These are phyloP conservation scores for Populus hybrid DNA, from an alignment of 441 rosid species.

Conservation along the genomic window DNA sequence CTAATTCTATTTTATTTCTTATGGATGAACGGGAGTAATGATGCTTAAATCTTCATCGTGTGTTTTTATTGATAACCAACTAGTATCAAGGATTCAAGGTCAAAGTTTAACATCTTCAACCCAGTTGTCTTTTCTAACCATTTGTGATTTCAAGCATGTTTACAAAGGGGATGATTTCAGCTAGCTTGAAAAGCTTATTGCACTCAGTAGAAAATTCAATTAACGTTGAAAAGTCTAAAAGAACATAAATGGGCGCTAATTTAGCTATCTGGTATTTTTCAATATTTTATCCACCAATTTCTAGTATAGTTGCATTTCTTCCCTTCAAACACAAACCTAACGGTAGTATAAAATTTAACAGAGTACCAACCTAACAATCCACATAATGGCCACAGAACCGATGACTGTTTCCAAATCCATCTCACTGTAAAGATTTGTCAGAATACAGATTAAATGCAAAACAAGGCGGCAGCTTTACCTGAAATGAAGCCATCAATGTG, in stretches of 20 bases:
- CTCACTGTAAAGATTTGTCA: neutral
- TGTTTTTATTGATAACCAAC: neutral
- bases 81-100: neutral
- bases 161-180: neutral
- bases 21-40: neutral
- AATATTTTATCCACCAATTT: neutral
- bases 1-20: neutral
- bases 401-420: neutral
- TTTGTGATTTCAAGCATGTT: neutral
- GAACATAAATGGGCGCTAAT: neutral
- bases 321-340: neutral
- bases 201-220: neutral
- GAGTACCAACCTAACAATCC: neutral
- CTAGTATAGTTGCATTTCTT: neutral
- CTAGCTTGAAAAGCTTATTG: neutral
- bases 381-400: neutral
- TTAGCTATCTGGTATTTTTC: neutral
- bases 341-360: neutral
- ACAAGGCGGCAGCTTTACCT: slow-evolving; percentile 41
- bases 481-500: slow-evolving; percentile 84
- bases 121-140: neutral
- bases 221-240: neutral
- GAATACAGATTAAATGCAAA: slow-evolving; percentile 5
- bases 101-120: neutral
- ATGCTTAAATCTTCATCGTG: neutral